These are phyloP conservation scores for Suillus tomentosus DNA, from an alignment of 768 basidiomycete genomes.

Conservation along the genomic window DNA sequence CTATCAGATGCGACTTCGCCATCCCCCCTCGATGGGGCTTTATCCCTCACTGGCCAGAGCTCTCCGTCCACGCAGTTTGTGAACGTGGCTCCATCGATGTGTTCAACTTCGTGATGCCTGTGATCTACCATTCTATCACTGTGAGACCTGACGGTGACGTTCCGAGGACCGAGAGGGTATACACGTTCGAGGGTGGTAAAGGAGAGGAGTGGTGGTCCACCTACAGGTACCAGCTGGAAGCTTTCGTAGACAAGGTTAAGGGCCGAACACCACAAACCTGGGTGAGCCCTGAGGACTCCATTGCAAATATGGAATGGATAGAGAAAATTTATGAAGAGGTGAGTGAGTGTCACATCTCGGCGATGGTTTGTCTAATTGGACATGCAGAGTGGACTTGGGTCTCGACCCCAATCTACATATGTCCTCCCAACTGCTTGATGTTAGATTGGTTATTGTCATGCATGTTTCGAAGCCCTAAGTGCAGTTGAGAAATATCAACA, in stretches of 20 bases:
- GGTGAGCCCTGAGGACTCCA: slow-evolving; percentile 54
- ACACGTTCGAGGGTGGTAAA: slow-evolving; percentile 39
- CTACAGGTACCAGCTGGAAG: slow-evolving; percentile 58
- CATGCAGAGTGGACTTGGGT: slow-evolving; percentile 34
- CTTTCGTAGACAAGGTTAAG: slow-evolving; percentile 59
- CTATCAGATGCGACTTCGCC: slow-evolving; percentile 38
- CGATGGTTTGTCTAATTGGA: slow-evolving; percentile 3
- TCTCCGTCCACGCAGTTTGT: slow-evolving; percentile 41
- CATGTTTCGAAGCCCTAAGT: background rate
- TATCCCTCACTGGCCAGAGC: slow-evolving; percentile 40
- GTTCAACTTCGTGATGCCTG: slow-evolving; percentile 46
- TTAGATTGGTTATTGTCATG: background rate
- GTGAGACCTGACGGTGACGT: slow-evolving; percentile 39
- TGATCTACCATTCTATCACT: slow-evolving; percentile 50
- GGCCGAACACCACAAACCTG: slow-evolving; percentile 56
- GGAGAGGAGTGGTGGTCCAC: slow-evolving; percentile 65
- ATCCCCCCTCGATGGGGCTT: slow-evolving; percentile 35
- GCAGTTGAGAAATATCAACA: background rate
- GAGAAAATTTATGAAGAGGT: slow-evolving; percentile 60
- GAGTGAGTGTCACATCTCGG: slow-evolving; percentile 16
- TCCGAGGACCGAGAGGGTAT: slow-evolving; percentile 44
- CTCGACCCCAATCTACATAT: slow-evolving; percentile 32
- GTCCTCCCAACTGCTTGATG: slow-evolving; percentile 23
- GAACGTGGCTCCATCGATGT: slow-evolving; percentile 46
- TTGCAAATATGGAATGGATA: slow-evolving; percentile 58